These are phyloP conservation scores for Ganoderma multipileum DNA, from an alignment of 1,284 basidiomycete genomes.

Conservation along the genomic window DNA sequence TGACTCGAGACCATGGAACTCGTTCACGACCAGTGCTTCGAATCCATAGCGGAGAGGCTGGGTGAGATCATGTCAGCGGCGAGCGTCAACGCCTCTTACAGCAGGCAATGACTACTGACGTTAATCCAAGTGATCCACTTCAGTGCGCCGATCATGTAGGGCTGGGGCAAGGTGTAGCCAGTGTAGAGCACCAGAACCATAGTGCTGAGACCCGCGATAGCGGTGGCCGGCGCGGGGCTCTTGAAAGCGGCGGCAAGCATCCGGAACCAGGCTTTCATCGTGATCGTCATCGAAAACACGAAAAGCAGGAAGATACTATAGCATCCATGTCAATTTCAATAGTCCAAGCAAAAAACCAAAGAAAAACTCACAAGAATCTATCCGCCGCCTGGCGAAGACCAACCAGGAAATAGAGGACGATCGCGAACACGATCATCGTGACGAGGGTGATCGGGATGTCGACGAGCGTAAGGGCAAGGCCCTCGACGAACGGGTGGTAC, in stretches of 20 bases:
- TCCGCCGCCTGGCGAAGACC: conserved; percentile 56
- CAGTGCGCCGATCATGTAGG: conserved; percentile 68
- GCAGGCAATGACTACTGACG: conserved; percentile 43
- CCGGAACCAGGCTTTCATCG: conserved; percentile 71
- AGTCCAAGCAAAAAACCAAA: neutral
- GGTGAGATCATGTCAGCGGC: neutral
- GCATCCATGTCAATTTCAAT: neutral
- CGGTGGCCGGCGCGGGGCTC: conserved; percentile 61
- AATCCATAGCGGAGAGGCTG: conserved; percentile 60
- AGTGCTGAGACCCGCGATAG: conserved; percentile 62
- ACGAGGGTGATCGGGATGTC: conserved; percentile 71
- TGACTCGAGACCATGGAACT: conserved; percentile 56
- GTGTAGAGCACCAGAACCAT: conserved; percentile 55
- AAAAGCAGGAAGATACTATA: conserved; percentile 62
- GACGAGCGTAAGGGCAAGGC: conserved; percentile 73
- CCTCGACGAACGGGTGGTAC: conserved; percentile 73
- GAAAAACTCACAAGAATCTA: conserved; percentile 64
- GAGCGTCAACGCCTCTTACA: neutral
- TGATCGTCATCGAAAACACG: conserved; percentile 55
- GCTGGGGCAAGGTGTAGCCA: conserved; percentile 56
- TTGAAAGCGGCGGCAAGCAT: conserved; percentile 60
- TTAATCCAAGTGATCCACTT: conserved; percentile 72
- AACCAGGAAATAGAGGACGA: conserved; percentile 73
- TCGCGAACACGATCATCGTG: conserved; percentile 55
- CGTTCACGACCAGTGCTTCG: conserved; percentile 60